phyloP scores from a whole-genome alignment of 129 eudicot genomes.

The Deinandra increscens region DNA sequence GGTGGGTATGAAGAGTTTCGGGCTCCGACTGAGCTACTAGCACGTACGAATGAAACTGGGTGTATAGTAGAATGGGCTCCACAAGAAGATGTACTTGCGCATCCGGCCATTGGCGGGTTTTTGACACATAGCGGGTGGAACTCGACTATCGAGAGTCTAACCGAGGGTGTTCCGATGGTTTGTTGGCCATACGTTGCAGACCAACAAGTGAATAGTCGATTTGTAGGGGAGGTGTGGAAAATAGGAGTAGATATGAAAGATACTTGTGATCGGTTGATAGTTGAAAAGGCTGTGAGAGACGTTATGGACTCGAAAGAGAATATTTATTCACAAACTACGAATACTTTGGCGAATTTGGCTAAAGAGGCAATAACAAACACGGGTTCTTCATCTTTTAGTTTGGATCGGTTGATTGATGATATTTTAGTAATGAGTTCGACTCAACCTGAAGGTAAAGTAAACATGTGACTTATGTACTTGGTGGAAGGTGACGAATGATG shows the following conservation, averaged over 20 bases:
- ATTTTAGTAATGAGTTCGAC: constrained; percentile 34
- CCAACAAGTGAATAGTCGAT: constrained; percentile 63
- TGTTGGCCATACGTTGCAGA: constrained; percentile 56
- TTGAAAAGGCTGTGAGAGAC: constrained; percentile 41
- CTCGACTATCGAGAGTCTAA: constrained; percentile 60
- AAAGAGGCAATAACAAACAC: constrained; percentile 31
- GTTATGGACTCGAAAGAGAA: constrained; percentile 39
- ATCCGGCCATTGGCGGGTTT: constrained; percentile 54
- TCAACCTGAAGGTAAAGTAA: neutral
- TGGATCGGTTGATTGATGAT: constrained; percentile 47
- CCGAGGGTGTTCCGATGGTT: constrained; percentile 61
- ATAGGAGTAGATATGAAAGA: constrained; percentile 58
- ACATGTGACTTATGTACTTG: neutral
- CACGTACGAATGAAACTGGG: constrained; percentile 46
- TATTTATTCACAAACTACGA: constrained; percentile 7
- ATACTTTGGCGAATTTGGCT: constrained; percentile 29
- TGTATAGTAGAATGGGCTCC: constrained; percentile 61
- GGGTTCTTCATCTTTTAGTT: constrained; percentile 45
- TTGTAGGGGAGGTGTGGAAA: constrained; percentile 58
- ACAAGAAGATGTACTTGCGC: constrained; percentile 64
- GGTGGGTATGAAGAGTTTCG: constrained; percentile 19
- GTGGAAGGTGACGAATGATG: too few species aligned
- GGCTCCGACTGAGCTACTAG: constrained; percentile 33
- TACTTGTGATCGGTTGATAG: constrained; percentile 40
- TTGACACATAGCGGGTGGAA: constrained; percentile 73